Evolutionary conservation across 2,329 filamentous ascomycete species (phyloP).

Genomic region (Pseudocercospora fuligena): DNA sequence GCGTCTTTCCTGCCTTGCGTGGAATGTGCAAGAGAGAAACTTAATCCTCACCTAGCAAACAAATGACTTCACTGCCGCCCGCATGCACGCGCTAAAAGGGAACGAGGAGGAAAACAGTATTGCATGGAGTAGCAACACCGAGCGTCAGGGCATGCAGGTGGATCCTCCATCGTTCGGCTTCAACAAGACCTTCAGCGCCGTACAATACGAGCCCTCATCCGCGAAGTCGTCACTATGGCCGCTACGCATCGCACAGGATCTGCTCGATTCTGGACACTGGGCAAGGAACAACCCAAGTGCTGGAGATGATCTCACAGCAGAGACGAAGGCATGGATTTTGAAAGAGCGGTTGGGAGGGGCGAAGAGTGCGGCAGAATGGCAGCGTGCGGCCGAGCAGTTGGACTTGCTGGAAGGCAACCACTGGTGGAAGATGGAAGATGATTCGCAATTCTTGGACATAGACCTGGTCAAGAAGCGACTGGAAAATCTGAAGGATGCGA

Average conservation of each 20-base stretch:
- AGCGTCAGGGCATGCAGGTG: background rate
- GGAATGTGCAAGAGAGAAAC: background rate
- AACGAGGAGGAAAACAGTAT: background rate
- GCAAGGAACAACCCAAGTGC: constrained; percentile 15
- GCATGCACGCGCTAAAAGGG: background rate
- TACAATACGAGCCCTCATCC: background rate
- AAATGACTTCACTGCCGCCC: background rate
- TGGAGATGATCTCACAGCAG: constrained; percentile 6
- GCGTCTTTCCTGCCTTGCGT: background rate
- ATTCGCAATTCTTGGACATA: constrained; percentile 28
- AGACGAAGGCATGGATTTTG: constrained; percentile 16
- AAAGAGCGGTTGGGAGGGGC: constrained; percentile 23
- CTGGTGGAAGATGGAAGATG: constrained; percentile 29
- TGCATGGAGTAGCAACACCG: background rate
- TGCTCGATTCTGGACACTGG: constrained; percentile 17
- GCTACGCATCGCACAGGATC: constrained; percentile 23
- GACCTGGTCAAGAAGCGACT: constrained; percentile 24
- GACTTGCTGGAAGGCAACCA: constrained; percentile 31
- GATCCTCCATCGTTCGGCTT: background rate
- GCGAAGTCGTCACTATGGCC: constrained; percentile 20
- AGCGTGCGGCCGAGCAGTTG: constrained; percentile 21
- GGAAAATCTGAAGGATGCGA: constrained; percentile 27
- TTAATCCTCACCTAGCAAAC: background rate
- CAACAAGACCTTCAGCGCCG: constrained; percentile 4
- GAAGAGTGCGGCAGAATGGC: constrained; percentile 22